These are phyloP conservation scores for Aspergillus phoenicis DNA, from an alignment of 2,329 filamentous ascomycete genomes.

Conservation along the genomic window DNA sequence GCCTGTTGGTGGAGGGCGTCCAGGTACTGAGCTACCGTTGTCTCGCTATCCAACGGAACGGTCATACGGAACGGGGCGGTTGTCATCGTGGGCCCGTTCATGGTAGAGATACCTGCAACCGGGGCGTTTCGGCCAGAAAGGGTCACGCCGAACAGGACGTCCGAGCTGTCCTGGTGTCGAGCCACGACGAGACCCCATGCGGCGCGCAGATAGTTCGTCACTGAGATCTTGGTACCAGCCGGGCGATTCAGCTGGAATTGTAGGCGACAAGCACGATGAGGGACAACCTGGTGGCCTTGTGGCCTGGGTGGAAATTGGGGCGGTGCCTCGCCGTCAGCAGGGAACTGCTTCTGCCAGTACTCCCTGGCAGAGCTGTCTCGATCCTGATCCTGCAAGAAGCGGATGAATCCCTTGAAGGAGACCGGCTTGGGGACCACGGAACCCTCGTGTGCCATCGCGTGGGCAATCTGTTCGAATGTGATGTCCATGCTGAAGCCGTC, in stretches of 20 bases:
- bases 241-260: background rate
- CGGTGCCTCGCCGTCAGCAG: background rate
- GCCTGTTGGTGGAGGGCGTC: background rate
- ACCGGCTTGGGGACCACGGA: background rate
- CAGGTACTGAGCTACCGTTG: background rate
- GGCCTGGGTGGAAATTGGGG: background rate
- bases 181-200: conserved; percentile 47
- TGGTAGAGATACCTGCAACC: conserved; percentile 45
- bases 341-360: background rate
- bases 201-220: conserved; percentile 33
- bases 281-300: background rate
- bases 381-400: background rate
- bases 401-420: background rate
- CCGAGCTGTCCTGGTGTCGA: conserved; percentile 41
- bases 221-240: background rate
- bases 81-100: conserved; percentile 27
- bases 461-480: background rate
- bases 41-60: background rate
- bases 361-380: background rate
- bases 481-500: background rate
- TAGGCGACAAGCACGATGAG: background rate
- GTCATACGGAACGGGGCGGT: conserved; percentile 20
- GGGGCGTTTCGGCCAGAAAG: conserved; percentile 47
- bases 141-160: conserved; percentile 49
- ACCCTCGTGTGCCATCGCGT: background rate